Conservation (phyloP, 139 green algal genomes). For the Ettlia oleoabundans region DNA sequence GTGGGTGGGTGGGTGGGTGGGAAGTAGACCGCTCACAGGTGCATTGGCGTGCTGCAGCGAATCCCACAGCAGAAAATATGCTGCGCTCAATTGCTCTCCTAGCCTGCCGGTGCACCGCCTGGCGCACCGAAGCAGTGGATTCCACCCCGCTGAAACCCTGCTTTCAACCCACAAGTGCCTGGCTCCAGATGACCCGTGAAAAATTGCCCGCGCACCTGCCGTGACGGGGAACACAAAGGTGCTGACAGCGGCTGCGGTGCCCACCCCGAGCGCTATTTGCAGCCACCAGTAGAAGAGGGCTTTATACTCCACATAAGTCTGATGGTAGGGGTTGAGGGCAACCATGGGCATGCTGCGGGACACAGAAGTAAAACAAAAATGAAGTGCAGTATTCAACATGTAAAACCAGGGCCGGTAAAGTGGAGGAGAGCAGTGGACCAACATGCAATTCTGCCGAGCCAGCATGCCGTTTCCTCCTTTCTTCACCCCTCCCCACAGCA, state of each 20-base stretch:
- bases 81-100: too few species aligned
- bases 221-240: slow-evolving; percentile 40
- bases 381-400: not conserved
- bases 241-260: not conserved
- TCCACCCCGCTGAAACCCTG: too few species aligned
- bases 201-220: slow-evolving; percentile 5
- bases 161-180: too few species aligned
- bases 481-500: too few species aligned
- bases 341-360: slow-evolving; percentile 40
- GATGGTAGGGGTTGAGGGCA: slow-evolving; percentile 27
- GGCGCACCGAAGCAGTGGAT: too few species aligned
- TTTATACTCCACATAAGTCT: slow-evolving; percentile 29
- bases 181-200: too few species aligned
- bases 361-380: not conserved
- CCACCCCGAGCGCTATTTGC: slow-evolving; percentile 30
- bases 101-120: too few species aligned
- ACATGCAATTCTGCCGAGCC: not conserved
- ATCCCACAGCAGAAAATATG: too few species aligned
- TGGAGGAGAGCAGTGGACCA: not conserved
- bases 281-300: slow-evolving; percentile 24
- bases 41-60: too few species aligned
- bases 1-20: too few species aligned
- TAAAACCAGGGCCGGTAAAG: not conserved
- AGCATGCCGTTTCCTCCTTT: not conserved
- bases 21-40: too few species aligned